Conservation (phyloP, 2,329 filamentous ascomycete species). For the Phyllosticta citribraziliensis region DNA sequence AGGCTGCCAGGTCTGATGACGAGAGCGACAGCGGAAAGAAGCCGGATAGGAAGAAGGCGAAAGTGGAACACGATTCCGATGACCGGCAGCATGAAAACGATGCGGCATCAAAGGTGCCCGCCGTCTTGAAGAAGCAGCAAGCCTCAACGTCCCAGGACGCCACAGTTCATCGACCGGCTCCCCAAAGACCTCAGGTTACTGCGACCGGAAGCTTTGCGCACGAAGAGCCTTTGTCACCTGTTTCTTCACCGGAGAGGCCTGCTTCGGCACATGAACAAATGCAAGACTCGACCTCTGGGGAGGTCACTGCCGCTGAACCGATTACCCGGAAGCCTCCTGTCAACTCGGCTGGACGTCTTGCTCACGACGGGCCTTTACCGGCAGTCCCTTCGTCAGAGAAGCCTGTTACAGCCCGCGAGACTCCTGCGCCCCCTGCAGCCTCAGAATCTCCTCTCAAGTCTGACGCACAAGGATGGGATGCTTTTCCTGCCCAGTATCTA, state of each 20-base stretch:
- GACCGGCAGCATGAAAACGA: neutral
- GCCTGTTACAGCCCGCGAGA: neutral
- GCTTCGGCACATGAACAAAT: neutral
- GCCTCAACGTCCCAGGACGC: neutral
- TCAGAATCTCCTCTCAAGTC: neutral
- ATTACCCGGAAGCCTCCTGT: neutral
- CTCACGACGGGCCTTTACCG: neutral
- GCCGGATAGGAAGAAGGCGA: neutral
- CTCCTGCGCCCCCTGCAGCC: neutral
- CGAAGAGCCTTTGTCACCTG: neutral
- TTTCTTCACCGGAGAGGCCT: neutral
- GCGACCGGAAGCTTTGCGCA: neutral
- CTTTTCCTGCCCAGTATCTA: neutral
- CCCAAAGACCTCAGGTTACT: neutral
- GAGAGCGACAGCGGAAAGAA: neutral
- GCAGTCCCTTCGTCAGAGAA: neutral
- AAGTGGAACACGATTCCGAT: neutral
- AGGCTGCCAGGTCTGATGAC: neutral
- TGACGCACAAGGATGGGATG: neutral
- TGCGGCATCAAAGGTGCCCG: neutral
- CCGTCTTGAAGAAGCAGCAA: neutral
- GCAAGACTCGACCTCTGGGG: neutral
- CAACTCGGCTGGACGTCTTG: neutral
- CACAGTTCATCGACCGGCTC: neutral
- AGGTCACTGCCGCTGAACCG: neutral